phyloP scores from a whole-genome alignment of 768 basidiomycete genomes.

The Lactifluus hygrophoroides region DNA sequence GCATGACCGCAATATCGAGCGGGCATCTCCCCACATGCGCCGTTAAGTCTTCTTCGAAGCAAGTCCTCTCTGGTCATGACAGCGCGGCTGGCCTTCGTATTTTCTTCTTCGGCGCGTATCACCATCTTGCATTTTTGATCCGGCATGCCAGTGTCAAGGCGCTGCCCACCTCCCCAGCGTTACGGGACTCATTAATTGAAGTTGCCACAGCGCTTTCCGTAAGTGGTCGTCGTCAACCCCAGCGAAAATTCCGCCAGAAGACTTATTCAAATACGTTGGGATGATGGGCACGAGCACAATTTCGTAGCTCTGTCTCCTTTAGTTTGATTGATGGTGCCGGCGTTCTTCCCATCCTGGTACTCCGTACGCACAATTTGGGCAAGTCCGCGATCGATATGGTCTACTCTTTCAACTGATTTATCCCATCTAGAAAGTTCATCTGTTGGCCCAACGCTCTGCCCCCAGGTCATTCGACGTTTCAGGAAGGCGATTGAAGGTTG shows the following conservation, averaged over 20 bases:
- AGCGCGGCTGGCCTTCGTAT: background rate
- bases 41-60: background rate
- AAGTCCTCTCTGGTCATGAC: background rate
- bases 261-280: background rate
- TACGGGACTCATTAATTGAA: too few species aligned
- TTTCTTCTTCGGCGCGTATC: background rate
- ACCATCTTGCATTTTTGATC: background rate
- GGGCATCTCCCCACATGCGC: background rate
- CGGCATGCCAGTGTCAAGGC: constrained; percentile 2
- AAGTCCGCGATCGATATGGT: background rate
- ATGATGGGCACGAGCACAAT: background rate
- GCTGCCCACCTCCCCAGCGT: background rate
- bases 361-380: background rate
- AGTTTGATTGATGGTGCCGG: background rate
- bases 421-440: background rate
- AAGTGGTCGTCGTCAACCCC: background rate
- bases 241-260: background rate
- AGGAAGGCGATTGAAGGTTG: background rate
- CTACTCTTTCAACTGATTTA: background rate
- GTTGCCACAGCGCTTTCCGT: too few species aligned
- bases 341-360: background rate
- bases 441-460: background rate
- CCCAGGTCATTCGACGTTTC: background rate
- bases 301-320: background rate
- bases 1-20: background rate